A percentile compares a stretch with the other conserved stretches of the same genome.
Evolutionary conservation across 2,329 filamentous ascomycete genomes (phyloP).

Genomic region (Alternaria longipes): DNA sequence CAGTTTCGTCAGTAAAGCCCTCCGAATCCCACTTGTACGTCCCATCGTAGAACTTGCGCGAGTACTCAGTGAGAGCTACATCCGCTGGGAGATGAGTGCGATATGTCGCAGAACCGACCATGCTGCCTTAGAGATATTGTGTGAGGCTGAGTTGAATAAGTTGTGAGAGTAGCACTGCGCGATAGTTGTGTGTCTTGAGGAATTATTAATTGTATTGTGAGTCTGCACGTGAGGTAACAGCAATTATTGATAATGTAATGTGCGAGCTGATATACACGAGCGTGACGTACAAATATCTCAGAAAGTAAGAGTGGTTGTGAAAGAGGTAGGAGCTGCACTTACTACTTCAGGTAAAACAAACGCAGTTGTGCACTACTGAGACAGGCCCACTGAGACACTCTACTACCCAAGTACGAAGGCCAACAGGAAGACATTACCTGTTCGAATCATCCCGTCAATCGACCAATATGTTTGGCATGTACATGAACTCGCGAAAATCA

Average conservation of each 20-base stretch:
- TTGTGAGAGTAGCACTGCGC: neutral
- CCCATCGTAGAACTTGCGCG: constrained; percentile 43
- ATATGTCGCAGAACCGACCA: neutral
- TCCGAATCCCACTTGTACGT: constrained; percentile 34
- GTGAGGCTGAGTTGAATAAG: neutral
- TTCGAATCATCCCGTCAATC: neutral
- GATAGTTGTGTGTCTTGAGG: neutral
- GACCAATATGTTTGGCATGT: neutral
- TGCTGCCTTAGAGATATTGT: neutral
- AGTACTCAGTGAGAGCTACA: constrained; percentile 30
- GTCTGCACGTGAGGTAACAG: neutral
- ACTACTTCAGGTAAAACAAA: constrained; percentile 12
- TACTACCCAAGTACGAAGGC: neutral
- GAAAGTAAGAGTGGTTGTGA: neutral
- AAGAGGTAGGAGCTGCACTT: neutral
- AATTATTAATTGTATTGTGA: neutral
- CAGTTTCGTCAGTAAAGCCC: constrained; percentile 40
- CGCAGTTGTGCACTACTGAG: neutral
- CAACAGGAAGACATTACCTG: neutral
- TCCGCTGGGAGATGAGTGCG: neutral
- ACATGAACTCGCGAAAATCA: neutral
- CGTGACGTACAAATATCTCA: neutral
- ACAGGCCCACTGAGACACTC: neutral
- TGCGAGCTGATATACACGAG: neutral
- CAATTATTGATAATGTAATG: neutral